A percentile compares a stretch with the other conserved stretches of the same genome.
Conservation (phyloP, 148 eudicot genomes). For the Fagopyrum tataricum region DNA sequence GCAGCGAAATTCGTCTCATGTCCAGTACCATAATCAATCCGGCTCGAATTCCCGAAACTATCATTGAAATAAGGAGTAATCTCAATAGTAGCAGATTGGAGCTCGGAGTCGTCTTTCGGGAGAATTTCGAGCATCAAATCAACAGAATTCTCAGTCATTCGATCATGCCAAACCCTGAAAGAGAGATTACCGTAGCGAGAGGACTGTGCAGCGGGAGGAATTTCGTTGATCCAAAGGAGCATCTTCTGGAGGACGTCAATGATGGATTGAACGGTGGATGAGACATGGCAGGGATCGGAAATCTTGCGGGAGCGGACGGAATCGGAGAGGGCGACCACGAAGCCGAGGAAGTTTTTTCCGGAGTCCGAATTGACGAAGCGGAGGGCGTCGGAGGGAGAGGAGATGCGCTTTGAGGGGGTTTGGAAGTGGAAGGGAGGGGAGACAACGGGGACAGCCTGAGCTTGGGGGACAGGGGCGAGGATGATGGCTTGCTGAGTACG, state of each 20-base stretch:
- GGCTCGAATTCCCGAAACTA: conserved; percentile 65
- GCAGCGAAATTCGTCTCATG: conserved; percentile 94
- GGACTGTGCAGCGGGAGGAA: conserved; percentile 54
- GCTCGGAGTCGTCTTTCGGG: conserved; percentile 18
- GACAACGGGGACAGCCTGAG: conserved; percentile 32
- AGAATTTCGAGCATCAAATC: conserved; percentile 35
- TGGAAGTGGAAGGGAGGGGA: conserved; percentile 56
- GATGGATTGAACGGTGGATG: conserved; percentile 24
- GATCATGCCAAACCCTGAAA: conserved; percentile 57
- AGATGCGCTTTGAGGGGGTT: conserved; percentile 49
- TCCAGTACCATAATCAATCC: conserved; percentile 91
- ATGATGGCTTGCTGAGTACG: conserved; percentile 57
- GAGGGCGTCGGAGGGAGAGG: conserved; percentile 41
- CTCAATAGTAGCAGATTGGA: conserved; percentile 35
- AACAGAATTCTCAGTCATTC: conserved; percentile 35
- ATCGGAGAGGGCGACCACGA: conserved; percentile 60
- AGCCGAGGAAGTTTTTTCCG: conserved; percentile 59
- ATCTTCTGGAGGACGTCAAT: conserved; percentile 36
- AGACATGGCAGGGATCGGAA: conserved; percentile 57
- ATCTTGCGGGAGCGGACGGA: conserved; percentile 50
- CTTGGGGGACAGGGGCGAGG: conserved; percentile 70
- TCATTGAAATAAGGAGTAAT: conserved; percentile 63
- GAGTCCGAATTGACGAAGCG: conserved; percentile 40
- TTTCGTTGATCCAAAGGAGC: conserved; percentile 33
- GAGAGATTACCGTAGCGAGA: conserved; percentile 66